A percentile compares a stretch with the other conserved stretches of the same genome.
These are phyloP conservation scores for Shiraia sp. DNA, from an alignment of 2,329 filamentous ascomycete genomes.

Conservation along the genomic window DNA sequence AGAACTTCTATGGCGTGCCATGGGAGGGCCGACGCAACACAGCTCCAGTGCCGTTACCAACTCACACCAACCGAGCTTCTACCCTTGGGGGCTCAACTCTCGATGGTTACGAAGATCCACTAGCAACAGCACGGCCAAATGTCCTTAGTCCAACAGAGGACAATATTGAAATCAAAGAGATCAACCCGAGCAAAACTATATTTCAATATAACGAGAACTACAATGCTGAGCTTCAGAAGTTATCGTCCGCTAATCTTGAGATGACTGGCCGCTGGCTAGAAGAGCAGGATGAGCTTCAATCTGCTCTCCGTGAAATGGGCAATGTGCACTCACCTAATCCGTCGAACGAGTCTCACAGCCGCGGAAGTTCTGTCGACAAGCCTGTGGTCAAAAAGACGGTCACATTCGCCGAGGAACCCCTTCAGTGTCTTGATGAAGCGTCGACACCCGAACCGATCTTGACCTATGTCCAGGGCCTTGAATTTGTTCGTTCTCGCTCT, in stretches of 20 bases:
- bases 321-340: constrained; percentile 46
- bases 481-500: constrained; percentile 69
- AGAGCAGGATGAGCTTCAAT: constrained; percentile 77
- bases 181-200: constrained; percentile 66
- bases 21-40: constrained; percentile 58
- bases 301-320: constrained; percentile 64
- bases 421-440: constrained; percentile 28
- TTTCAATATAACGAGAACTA: constrained; percentile 77
- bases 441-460: constrained; percentile 58
- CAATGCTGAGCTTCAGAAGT: constrained; percentile 70
- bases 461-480: constrained; percentile 87
- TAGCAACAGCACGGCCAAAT: constrained; percentile 37
- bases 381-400: constrained; percentile 70
- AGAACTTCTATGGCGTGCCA: constrained; percentile 85
- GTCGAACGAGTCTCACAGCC: constrained; percentile 35
- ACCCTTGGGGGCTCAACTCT: constrained; percentile 41
- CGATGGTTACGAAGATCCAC: constrained; percentile 36
- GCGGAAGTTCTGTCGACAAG: constrained; percentile 42
- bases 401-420: constrained; percentile 62
- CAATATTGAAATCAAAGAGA: constrained; percentile 55
- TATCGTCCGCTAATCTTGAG: constrained; percentile 74
- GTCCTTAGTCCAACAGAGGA: constrained; percentile 41
- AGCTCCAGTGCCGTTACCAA: constrained; percentile 18
- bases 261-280: constrained; percentile 85
- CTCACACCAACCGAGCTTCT: constrained; percentile 22